Conservation (phyloP, 306 rosid genomes). For the Nissolia schottii region DNA sequence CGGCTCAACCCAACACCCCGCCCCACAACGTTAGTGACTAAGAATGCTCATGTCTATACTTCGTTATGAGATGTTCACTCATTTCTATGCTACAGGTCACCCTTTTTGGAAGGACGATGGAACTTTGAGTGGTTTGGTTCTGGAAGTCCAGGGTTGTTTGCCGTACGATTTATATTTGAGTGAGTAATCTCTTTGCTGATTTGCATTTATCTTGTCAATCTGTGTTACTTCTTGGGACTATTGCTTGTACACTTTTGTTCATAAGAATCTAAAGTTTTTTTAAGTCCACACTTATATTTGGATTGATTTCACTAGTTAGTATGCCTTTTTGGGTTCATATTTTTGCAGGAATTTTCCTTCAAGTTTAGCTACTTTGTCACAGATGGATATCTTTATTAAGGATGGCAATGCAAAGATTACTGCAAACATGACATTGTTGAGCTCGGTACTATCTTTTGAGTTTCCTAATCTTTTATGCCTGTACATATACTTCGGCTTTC, state of each 20-base stretch:
- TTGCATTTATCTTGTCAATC: neutral
- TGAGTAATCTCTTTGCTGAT: conserved; percentile 41
- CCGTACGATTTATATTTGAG: conserved; percentile 66
- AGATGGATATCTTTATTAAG: conserved; percentile 69
- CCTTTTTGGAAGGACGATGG: conserved; percentile 94
- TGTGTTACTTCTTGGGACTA: neutral
- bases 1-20: conserved; percentile 95
- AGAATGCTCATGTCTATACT: neutral
- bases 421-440: conserved; percentile 61
- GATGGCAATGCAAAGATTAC: conserved; percentile 83
- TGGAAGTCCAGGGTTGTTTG: conserved; percentile 72
- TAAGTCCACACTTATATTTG: neutral
- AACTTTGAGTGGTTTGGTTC: conserved; percentile 95
- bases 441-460: conserved; percentile 51
- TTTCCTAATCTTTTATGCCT: conserved; percentile 2
- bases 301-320: conserved; percentile 8
- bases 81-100: conserved; percentile 72
- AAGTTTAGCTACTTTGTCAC: conserved; percentile 73
- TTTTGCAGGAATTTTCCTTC: conserved; percentile 78
- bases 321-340: conserved; percentile 13
- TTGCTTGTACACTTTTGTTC: neutral
- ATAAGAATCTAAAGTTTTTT: neutral
- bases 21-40: conserved; percentile 77
- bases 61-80: conserved; percentile 34
- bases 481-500: neutral